Evolutionary conservation across 176 grass and related monocot genomes (phyloP).

Genomic region (Olyra latifolia): DNA sequence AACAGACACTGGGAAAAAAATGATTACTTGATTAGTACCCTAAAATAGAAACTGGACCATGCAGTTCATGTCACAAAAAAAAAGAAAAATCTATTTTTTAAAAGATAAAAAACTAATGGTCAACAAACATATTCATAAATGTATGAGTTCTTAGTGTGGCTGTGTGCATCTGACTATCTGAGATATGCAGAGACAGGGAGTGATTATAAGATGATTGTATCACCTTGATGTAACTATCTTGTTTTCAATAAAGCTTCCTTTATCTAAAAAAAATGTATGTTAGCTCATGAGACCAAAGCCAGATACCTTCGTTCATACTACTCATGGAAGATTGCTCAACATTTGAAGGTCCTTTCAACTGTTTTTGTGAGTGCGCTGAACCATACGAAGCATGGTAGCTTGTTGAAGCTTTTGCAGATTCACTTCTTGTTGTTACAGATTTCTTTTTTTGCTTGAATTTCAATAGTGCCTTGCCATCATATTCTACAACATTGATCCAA

Average conservation of each 20-base stretch:
- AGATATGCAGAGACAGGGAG: too few species aligned
- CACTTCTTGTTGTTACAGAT: conserved; percentile 52
- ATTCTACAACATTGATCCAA: conserved; percentile 79
- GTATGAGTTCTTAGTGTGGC: too few species aligned
- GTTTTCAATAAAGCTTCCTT: too few species aligned
- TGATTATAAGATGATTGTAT: too few species aligned
- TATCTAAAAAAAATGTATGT: too few species aligned
- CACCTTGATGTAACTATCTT: too few species aligned
- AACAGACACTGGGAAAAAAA: not conserved
- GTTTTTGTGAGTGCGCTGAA: conserved; percentile 39
- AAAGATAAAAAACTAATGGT: not conserved
- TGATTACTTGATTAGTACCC: not conserved
- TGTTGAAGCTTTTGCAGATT: conserved; percentile 32
- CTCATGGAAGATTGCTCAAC: conserved; percentile 36
- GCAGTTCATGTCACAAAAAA: not conserved
- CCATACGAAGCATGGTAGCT: conserved; percentile 40
- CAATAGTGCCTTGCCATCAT: conserved; percentile 76
- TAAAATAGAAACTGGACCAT: not conserved
- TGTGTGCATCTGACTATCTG: too few species aligned
- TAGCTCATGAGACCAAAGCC: not conserved
- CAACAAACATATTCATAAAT: conserved; percentile 12
- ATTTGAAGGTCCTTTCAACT: conserved; percentile 37
- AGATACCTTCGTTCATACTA: conserved; percentile 44
- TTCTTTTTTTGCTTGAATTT: conserved; percentile 81
- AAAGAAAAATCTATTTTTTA: not conserved